Base-by-base conservation (phyloP, 257 asterid species). In the Fraxinus quadrangulata region DNA sequence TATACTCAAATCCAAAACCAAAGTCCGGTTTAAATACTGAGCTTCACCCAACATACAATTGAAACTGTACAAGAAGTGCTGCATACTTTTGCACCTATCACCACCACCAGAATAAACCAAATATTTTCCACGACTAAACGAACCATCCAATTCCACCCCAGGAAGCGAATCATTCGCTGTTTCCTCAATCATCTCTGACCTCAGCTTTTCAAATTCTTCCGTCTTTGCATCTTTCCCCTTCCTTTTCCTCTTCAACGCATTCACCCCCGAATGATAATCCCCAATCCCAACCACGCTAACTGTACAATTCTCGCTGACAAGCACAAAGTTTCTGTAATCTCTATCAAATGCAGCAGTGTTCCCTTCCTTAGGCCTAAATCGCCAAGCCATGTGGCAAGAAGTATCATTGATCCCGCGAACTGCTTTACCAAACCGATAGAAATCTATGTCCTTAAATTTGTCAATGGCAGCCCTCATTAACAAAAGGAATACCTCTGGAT, bases 331-430 rank as follows among this genome's bases (percentile, higher is more conserved):
- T 84, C 98, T 51, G 59, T 90, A 93, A 81, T 95, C 99, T 83
- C 89, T 91, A 72, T 88, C 84, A 70, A 90, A 79, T 5, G 90
- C 80, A 37, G 88, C 86, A 37, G 83, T 82, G 73, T 95, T 88
- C 71, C 90, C 97, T 66, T 92, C 92, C 73, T 93, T 91, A 0
- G 93, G 90, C 91, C 91, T 88, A 81, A 88, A 95, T 76, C 97
- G 79, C 98, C 98, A 95, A 3, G 97, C 96, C 98, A 95, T 93
- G 84, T 95, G 97, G 79, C 99, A 95, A 23, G 94, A 87, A 26
- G 68, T 85, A 28, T 82, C 89, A 17, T 88, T 85, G 31, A 85
- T 79, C 36, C 99, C 99, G 4, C 37, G 72, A 72, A 90, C 97
- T 0, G 98, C 92, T 87, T 88, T 95, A 78, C 97, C 97, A 82